Evolutionary conservation across 495 filamentous ascomycete species (phyloP).

Genomic region (Venustampulla echinocandica): DNA sequence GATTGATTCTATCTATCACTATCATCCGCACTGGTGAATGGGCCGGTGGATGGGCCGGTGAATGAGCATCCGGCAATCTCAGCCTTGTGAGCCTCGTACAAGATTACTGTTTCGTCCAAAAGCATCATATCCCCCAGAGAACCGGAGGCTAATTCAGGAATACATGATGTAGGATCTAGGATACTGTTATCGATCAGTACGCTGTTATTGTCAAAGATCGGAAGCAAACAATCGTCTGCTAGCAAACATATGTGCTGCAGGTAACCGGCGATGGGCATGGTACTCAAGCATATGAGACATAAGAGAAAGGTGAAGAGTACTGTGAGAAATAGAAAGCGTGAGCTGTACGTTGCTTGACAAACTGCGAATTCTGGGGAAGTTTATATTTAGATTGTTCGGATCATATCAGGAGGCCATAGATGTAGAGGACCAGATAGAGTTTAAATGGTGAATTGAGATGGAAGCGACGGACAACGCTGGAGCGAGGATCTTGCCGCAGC

Average conservation of each 20-base stretch:
- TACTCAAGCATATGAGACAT: too few species aligned
- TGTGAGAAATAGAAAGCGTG: too few species aligned
- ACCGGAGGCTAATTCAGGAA: background rate
- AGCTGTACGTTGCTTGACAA: too few species aligned
- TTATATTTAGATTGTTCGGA: too few species aligned
- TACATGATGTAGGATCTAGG: background rate
- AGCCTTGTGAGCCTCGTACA: slow-evolving; percentile 1
- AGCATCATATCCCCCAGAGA: background rate
- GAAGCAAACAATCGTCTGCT: slow-evolving; percentile 13
- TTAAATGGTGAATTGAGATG: too few species aligned
- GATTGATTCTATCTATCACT: too few species aligned
- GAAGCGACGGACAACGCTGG: too few species aligned
- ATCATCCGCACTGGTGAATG: slow-evolving; percentile 1
- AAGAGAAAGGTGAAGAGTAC: too few species aligned
- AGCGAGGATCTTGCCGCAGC: too few species aligned
- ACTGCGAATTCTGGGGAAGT: too few species aligned
- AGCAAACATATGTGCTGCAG: slow-evolving; percentile 12
- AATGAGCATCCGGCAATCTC: background rate
- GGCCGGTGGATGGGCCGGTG: background rate
- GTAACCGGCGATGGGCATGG: slow-evolving; percentile 8
- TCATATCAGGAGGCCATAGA: too few species aligned
- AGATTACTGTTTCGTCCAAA: background rate
- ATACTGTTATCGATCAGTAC: background rate
- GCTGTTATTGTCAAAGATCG: background rate
- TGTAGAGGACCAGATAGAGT: too few species aligned